phyloP scores from a whole-genome alignment of 352 stramenopile genomes.

The Thalassiosira mediterranea region DNA sequence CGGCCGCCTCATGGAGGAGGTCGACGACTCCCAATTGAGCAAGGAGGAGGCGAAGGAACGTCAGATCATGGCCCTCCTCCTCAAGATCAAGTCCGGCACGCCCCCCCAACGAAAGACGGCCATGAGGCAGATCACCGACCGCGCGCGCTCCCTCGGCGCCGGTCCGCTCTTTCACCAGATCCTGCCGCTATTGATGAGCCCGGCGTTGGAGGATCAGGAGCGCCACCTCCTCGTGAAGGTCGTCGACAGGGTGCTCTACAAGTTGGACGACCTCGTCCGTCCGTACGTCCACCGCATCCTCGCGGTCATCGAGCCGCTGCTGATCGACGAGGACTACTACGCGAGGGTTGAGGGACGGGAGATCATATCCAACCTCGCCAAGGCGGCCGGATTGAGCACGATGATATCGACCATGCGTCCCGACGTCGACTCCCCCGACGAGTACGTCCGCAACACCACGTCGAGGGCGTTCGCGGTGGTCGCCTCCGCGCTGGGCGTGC shows the following conservation, averaged over 20 bases:
- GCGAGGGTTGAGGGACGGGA: slow-evolving; percentile 97
- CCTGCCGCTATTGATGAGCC: slow-evolving; percentile 97
- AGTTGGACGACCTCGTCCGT: slow-evolving; percentile 98
- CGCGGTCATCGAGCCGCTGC: slow-evolving; percentile 97
- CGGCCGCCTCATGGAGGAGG: slow-evolving; percentile 92
- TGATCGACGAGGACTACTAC: slow-evolving; percentile 99
- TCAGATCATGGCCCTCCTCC: slow-evolving; percentile 97
- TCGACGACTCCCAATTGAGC: slow-evolving; percentile 74
- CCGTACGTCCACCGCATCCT: slow-evolving; percentile 99
- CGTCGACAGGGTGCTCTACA: slow-evolving; percentile 99
- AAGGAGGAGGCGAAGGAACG: slow-evolving; percentile 94
- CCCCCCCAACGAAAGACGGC: slow-evolving; percentile 96
- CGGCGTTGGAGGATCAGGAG: slow-evolving; percentile 98
- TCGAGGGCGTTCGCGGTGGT: slow-evolving; percentile 98
- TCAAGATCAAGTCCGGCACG: slow-evolving; percentile 99
- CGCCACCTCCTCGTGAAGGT: slow-evolving; percentile 99
- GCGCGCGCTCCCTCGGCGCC: slow-evolving; percentile 95
- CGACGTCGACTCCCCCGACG: slow-evolving; percentile 98
- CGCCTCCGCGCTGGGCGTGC: slow-evolving; percentile 97
- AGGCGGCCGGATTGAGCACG: slow-evolving; percentile 96
- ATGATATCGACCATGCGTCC: slow-evolving; percentile 99
- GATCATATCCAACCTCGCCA: slow-evolving; percentile 99
- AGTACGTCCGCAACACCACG: slow-evolving; percentile 99
- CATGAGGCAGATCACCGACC: slow-evolving; percentile 96
- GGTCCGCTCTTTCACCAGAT: slow-evolving; percentile 99